These are phyloP conservation scores for Incumbomyces delicatus DNA, from an alignment of 2,329 filamentous ascomycete species.

Conservation along the genomic window DNA sequence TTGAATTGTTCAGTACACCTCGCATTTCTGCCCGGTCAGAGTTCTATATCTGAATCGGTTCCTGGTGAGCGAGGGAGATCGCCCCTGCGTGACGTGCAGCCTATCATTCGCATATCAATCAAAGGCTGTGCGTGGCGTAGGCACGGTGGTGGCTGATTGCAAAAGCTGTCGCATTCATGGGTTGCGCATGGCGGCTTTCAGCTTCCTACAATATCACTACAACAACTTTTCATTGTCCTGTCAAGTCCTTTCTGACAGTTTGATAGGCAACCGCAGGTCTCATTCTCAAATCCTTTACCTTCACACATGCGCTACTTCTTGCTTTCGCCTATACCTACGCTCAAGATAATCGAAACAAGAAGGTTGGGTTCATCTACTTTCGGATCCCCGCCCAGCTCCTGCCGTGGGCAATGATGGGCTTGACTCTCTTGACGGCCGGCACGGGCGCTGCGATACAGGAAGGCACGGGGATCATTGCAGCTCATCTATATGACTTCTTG, in stretches of 20 bases:
- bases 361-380: slow-evolving; percentile 70
- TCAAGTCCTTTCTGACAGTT: slow-evolving; percentile 19
- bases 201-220: slow-evolving; percentile 51
- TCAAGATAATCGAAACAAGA: slow-evolving; percentile 71
- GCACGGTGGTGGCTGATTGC: slow-evolving; percentile 68
- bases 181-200: slow-evolving; percentile 51
- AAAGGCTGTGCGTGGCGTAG: slow-evolving; percentile 55
- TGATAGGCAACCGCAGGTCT: slow-evolving; percentile 34
- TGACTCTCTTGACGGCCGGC: slow-evolving; percentile 61
- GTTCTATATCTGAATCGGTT: slow-evolving; percentile 64
- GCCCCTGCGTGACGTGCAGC: slow-evolving; percentile 54
- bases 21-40: slow-evolving; percentile 71
- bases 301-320: slow-evolving; percentile 56
- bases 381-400: slow-evolving; percentile 72
- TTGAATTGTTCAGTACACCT: slow-evolving; percentile 36
- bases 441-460: slow-evolving; percentile 51
- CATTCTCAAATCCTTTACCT: slow-evolving; percentile 25
- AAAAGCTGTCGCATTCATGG: slow-evolving; percentile 50
- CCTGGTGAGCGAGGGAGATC: slow-evolving; percentile 73
- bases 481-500: slow-evolving; percentile 84
- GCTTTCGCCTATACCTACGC: slow-evolving; percentile 75
- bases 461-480: slow-evolving; percentile 69
- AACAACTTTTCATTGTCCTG: slow-evolving; percentile 19
- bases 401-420: slow-evolving; percentile 67
- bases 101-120: slow-evolving; percentile 57